Base-by-base conservation (phyloP, 148 eudicot genomes). In the Chenopodium berlandieri region DNA sequence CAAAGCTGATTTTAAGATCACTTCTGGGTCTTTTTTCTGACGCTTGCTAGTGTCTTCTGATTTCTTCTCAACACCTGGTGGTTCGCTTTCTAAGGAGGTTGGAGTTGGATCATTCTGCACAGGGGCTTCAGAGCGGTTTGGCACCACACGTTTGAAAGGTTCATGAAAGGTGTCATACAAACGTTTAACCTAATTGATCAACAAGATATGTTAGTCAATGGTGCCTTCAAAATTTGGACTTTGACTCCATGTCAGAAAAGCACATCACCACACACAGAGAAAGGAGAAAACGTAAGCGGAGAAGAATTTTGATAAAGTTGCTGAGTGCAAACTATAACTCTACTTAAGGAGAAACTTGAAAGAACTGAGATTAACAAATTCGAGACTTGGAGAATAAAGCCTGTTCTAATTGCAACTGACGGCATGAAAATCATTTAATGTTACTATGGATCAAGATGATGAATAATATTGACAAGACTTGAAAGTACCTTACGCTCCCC, bases 81-180 rank as follows among this genome's bases (percentile, higher is more conserved):
- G 77, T 80, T 82, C 90, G 63, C 79, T 81, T 54, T 31, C 87
- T 47, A 77, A 34, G 11, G 86, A 75, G 83, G 54, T 52, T 19
- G 82, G 76, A 69, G 68, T 83, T 66, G 79, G 68, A 27, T 79
- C 82, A 72, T 73, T 85, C 40, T 84, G 85, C 12, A 75, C 76
- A 48, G 91, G 86, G 75, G 86, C 83, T 87, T 86, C 94, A 58
- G 87, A 77, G 46, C 82, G 84, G 73, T 65, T 87, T 52, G 97
- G 88, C 73, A 88, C 75, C 22, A 86, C 89, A 14, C 94, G 94
- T 89, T 95, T 93, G 85, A 95, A 93, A 76, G 99, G 97, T 87
- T 93, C 97, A 62, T 95, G 99, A 73, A 93, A 95, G 66, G 97
- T 86, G 50, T 93, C 99, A 80, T 95, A 89, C 86, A 93, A 88